phyloP scores from a whole-genome alignment of 202 grass and related monocot species.

The Eragrostis tef region DNA sequence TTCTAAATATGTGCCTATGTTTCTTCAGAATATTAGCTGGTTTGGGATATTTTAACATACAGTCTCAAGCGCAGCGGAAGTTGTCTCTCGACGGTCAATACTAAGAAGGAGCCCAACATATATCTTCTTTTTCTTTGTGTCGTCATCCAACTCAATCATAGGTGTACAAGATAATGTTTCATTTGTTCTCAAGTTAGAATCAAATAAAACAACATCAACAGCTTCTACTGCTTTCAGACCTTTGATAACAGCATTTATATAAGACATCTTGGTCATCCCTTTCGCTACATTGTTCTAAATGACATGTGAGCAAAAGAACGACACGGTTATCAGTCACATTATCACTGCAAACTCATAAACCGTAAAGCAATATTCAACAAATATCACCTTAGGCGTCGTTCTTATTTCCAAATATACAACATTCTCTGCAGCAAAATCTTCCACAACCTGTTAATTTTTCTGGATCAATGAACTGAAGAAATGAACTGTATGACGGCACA shows the following conservation, averaged over 20 bases:
- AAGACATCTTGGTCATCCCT: slow-evolving; percentile 95
- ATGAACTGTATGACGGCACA: not conserved
- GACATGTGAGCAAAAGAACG: slow-evolving; percentile 9
- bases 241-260: slow-evolving; percentile 90
- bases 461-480: slow-evolving; percentile 30
- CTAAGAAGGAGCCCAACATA: slow-evolving; percentile 81
- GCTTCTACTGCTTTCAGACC: slow-evolving; percentile 72
- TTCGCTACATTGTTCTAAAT: slow-evolving; percentile 83
- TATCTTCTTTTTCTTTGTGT: slow-evolving; percentile 67
- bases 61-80: slow-evolving; percentile 77
- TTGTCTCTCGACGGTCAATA: slow-evolving; percentile 85
- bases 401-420: slow-evolving; percentile 93
- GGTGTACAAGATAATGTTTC: slow-evolving; percentile 22
- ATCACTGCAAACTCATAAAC: not conserved
- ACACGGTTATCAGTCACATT: slow-evolving; percentile 21
- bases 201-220: slow-evolving; percentile 65
- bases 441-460: slow-evolving; percentile 63
- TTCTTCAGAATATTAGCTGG: slow-evolving; percentile 24
- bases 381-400: slow-evolving; percentile 88
- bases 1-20: slow-evolving; percentile 12
- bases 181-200: slow-evolving; percentile 50
- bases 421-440: slow-evolving; percentile 98
- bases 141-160: slow-evolving; percentile 29
- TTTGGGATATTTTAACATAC: slow-evolving; percentile 51
- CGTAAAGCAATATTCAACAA: slow-evolving; percentile 5